Base-by-base conservation (phyloP, 371 early-diverging fungal genomes). In the Mucor piriformis region DNA sequence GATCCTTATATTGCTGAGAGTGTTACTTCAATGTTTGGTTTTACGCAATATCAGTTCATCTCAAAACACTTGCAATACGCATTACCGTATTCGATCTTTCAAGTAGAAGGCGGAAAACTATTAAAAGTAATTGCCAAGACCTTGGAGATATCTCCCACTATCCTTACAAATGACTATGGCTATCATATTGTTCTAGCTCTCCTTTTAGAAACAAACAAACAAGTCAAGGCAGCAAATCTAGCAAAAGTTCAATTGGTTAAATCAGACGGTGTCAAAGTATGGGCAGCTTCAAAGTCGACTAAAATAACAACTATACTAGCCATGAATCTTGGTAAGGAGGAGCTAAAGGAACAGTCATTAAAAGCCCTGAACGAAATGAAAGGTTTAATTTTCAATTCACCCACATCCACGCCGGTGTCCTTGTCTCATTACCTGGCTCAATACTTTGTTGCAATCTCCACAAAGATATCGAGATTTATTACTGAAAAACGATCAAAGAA, bases 401-500 rank as follows among this genome's bases (percentile, higher is more conserved):
- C n/a, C n/a, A n/a, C n/a, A n/a, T n/a, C n/a, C n/a, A n/a, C 18
- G 27, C 13, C 37, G 3, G 7, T 40, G 6, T 16, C 16, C 4
- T 32, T 61, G 3, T 49, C 63, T 24, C 33, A 43, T 0, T 46
- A 48, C 20, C 15, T 69, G 5, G 49, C 53, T 6, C 23, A 25
- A 3, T 63, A 33, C 11, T 20, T 69, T 25, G 27, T 64, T 29
- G 61, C 44, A 21, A 57, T 69, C n/a, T 42, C 44, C 11, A 54
- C 50, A 29, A 53, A 47, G 1, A 25, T 61, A 11, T 35, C 52
- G 6, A 20, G 8, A 11, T 64, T 57, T 33, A 60, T 64, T 38
- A 47, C 37, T 0, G 40, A 60, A 16, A 60, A 57, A 46, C 55
- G 38, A 34, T 16, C 42, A 2, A 24, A 46, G 24, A 2, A 12